Conservation (phyloP, 2,329 filamentous ascomycete species). For the Cadophora luteo-olivacea region DNA sequence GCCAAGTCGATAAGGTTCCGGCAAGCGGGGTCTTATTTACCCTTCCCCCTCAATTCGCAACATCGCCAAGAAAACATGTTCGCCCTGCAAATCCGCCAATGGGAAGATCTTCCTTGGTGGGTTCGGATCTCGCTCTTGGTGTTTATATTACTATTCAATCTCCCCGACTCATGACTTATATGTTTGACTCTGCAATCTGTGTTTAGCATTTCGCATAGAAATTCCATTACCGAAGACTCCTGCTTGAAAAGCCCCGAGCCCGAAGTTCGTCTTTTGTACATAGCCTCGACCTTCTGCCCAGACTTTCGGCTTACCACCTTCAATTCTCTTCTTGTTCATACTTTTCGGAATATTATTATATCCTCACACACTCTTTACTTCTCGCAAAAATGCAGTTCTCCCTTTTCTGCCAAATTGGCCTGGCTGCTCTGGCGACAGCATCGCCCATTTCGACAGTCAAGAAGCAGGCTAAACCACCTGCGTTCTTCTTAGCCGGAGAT, state of each 20-base stretch:
- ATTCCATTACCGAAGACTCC: background rate
- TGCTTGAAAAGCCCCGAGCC: background rate
- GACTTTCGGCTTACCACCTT: background rate
- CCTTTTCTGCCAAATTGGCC: background rate
- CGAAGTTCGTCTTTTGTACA: background rate
- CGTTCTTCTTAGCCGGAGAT: slow-evolving; percentile 51
- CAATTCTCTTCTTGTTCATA: background rate
- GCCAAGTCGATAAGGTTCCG: background rate
- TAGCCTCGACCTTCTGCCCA: background rate
- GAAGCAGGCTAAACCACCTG: slow-evolving; percentile 39
- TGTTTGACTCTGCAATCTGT: background rate
- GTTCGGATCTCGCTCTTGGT: background rate
- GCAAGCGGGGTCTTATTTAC: slow-evolving; percentile 5
- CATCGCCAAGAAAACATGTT: slow-evolving; percentile 1
- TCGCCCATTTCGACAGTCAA: background rate
- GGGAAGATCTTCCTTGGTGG: background rate
- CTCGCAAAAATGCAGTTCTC: slow-evolving; percentile 15
- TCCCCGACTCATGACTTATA: background rate
- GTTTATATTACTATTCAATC: slow-evolving; percentile 2
- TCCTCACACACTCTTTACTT: background rate
- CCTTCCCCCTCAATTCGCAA: slow-evolving; percentile 14
- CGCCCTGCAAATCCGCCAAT: slow-evolving; percentile 15
- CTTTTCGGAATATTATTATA: no score
- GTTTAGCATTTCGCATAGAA: background rate
- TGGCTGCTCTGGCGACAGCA: background rate